These are phyloP conservation scores for Aquilaria malaccensis DNA, from an alignment of 345 rosid genomes.

Conservation along the genomic window DNA sequence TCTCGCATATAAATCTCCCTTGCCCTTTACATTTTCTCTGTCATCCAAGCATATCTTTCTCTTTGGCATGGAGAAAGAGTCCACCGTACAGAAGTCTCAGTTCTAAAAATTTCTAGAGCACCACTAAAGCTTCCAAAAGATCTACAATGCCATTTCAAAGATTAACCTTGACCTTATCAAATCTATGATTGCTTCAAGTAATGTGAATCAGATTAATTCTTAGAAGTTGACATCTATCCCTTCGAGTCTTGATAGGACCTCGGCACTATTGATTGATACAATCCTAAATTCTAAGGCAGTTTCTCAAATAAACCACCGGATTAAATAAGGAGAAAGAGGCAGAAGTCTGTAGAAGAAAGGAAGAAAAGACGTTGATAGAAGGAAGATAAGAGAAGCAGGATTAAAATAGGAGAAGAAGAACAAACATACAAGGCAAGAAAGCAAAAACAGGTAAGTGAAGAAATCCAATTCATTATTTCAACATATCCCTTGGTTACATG, in stretches of 20 bases:
- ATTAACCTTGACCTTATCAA: slow-evolving; percentile 68
- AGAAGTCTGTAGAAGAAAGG: no score
- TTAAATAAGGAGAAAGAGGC: no score
- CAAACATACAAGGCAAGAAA: no score
- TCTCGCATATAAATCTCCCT: neutral
- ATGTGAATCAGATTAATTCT: slow-evolving; percentile 6
- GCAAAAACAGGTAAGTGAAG: no score
- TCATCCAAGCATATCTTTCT: neutral
- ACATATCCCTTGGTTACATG: no score
- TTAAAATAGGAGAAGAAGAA: no score
- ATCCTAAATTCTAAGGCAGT: no score
- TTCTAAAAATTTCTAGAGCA: slow-evolving; percentile 43
- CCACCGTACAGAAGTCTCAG: slow-evolving; percentile 30
- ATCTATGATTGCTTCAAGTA: slow-evolving; percentile 55
- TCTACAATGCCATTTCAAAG: slow-evolving; percentile 79
- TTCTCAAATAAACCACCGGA: no score
- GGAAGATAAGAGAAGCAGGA: no score
- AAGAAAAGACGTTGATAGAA: no score
- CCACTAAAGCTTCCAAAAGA: slow-evolving; percentile 70
- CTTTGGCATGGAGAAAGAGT: slow-evolving; percentile 45
- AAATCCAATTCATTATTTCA: no score
- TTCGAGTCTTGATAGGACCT: slow-evolving; percentile 36
- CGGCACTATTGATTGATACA: neutral
- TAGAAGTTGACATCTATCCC: slow-evolving; percentile 32
- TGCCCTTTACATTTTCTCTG: neutral